Conservation (phyloP, 2,329 filamentous ascomycete genomes). For the Sordariomycetes sp. region DNA sequence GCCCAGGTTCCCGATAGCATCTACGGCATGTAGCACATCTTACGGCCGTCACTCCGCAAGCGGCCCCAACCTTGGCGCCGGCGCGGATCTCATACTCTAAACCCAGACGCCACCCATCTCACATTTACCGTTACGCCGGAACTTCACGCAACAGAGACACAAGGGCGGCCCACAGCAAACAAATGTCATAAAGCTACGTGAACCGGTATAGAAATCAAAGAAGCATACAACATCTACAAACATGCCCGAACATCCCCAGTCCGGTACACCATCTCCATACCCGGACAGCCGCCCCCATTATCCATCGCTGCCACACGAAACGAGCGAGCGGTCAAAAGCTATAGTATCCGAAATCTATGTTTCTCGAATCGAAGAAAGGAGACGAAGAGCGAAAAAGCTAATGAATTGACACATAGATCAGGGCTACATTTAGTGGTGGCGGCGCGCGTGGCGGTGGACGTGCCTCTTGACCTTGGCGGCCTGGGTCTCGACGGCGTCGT, state of each 20-base stretch:
- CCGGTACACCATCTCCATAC: neutral
- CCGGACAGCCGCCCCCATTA: no score
- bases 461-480: constrained; percentile 10
- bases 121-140: neutral
- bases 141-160: neutral
- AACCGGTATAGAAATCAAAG: neutral
- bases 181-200: neutral
- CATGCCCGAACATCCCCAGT: neutral
- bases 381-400: neutral
- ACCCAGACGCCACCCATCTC: neutral
- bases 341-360: constrained; percentile 4
- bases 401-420: neutral
- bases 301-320: no score
- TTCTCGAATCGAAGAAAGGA: neutral
- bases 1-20: no score
- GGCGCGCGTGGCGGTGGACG: constrained; percentile 19
- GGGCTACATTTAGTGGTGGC: constrained; percentile 13
- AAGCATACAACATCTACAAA: neutral
- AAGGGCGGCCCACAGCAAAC: neutral
- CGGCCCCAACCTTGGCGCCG: no score
- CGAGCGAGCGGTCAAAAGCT: neutral
- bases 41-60: no score
- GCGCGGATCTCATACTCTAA: neutral
- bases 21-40: no score
- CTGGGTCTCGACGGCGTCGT: constrained; percentile 6